A percentile compares a stretch with the other conserved stretches of the same genome.
These are phyloP conservation scores for Linnemannia elongata DNA, from an alignment of 192 early-diverging fungal species.

Conservation along the genomic window DNA sequence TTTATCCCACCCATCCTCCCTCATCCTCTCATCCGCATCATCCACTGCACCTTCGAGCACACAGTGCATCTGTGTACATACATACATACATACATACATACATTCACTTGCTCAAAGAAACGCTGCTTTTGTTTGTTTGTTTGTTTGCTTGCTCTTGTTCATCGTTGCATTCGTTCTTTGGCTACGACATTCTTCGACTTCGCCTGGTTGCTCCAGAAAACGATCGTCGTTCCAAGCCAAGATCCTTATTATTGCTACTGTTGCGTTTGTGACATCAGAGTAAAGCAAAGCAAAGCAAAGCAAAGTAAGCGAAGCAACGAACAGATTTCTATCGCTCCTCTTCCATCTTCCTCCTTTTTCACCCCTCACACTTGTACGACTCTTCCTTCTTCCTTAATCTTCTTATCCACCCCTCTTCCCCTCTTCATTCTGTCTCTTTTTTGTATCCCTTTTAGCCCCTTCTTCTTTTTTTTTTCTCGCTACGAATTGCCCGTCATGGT, in stretches of 20 bases:
- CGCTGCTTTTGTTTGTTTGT: background rate
- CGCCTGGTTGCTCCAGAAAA: background rate
- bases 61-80: too few species aligned
- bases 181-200: background rate
- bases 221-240: background rate
- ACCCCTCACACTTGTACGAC: background rate
- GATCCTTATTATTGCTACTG: background rate
- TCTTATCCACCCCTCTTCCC: background rate
- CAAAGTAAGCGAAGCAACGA: too few species aligned
- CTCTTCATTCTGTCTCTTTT: background rate
- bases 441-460: background rate
- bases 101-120: too few species aligned
- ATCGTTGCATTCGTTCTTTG: background rate
- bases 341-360: background rate
- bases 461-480: background rate
- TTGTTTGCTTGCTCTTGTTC: background rate
- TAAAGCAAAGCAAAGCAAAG: too few species aligned
- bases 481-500: conserved; percentile 10
- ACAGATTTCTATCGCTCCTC: background rate
- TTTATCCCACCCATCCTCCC: too few species aligned
- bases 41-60: too few species aligned
- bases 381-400: background rate
- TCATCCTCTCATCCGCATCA: too few species aligned
- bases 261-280: too few species aligned
- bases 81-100: too few species aligned